Percentiles rank a stretch among this genome's conserved stretches.
Evolutionary conservation across 805 yeast genomes (phyloP).

Genomic region (Yamadazyma nakazawae): DNA sequence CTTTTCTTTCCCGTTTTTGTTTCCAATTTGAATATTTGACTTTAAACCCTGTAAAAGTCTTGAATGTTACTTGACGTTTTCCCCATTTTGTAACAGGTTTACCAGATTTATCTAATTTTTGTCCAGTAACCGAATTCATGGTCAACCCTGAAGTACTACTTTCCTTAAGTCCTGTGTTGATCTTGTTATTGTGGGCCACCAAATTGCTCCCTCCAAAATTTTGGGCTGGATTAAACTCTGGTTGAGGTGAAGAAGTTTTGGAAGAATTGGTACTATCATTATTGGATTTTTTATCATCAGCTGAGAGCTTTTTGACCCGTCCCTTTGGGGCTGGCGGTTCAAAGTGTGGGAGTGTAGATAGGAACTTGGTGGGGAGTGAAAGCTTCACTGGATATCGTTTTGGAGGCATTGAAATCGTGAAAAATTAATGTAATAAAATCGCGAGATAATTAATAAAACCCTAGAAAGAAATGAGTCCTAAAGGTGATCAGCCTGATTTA

Average conservation of each 20-base stretch:
- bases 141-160: constrained; percentile 40
- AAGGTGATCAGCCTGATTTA: not conserved
- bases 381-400: constrained; percentile 34
- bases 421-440: too few relatives aligned
- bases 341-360: constrained; percentile 34
- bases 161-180: constrained; percentile 40
- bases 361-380: constrained; percentile 26
- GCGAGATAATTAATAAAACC: not conserved
- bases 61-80: constrained; percentile 32
- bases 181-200: constrained; percentile 20
- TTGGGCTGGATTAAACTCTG: constrained; percentile 11
- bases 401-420: constrained; percentile 12
- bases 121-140: constrained; percentile 29
- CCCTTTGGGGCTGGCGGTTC: constrained; percentile 30
- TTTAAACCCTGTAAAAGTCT: constrained; percentile 44
- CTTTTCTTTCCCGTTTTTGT: constrained; percentile 13
- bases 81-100: constrained; percentile 33
- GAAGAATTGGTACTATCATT: constrained; percentile 10
- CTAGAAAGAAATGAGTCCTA: not conserved
- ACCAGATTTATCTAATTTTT: constrained; percentile 34
- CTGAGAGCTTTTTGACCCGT: constrained; percentile 29
- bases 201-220: constrained; percentile 2
- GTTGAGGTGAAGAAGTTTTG: constrained; percentile 29
- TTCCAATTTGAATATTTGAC: constrained; percentile 23
- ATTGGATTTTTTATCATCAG: constrained; percentile 23